Evolutionary conservation across 2,329 filamentous ascomycete species (phyloP).

Genomic region (Aspergillus sp.): DNA sequence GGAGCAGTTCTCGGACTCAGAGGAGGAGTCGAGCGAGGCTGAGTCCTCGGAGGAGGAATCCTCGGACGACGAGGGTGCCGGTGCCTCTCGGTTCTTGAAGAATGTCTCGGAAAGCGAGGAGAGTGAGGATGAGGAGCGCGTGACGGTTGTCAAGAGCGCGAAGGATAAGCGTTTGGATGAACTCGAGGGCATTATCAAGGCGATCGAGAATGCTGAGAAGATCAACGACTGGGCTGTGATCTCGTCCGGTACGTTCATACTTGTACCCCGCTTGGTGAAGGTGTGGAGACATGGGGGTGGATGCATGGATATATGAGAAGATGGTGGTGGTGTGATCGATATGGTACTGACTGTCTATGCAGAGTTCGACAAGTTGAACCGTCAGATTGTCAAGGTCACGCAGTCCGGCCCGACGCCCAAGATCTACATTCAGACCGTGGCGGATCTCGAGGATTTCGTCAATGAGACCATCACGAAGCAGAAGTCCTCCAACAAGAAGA

Average conservation of each 20-base stretch:
- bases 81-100: slow-evolving; percentile 82
- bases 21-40: slow-evolving; percentile 54
- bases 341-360: slow-evolving; percentile 14
- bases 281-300: neutral
- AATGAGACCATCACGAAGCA: slow-evolving; percentile 93
- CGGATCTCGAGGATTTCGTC: slow-evolving; percentile 91
- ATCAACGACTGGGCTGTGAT: slow-evolving; percentile 97
- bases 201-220: slow-evolving; percentile 95
- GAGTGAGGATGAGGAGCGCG: slow-evolving; percentile 79
- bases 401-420: slow-evolving; percentile 80
- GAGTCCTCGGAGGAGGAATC: slow-evolving; percentile 58
- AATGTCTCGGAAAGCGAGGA: slow-evolving; percentile 74
- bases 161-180: slow-evolving; percentile 98
- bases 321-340: neutral
- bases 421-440: slow-evolving; percentile 86
- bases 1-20: slow-evolving; percentile 45
- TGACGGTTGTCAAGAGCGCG: slow-evolving; percentile 89
- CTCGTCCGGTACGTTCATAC: slow-evolving; percentile 66
- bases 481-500: slow-evolving; percentile 95
- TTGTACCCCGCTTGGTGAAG: neutral
- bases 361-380: slow-evolving; percentile 96
- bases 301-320: neutral
- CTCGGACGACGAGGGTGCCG: slow-evolving; percentile 53
- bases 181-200: slow-evolving; percentile 81
- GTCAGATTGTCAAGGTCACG: slow-evolving; percentile 76